Evolutionary conservation across 1,284 basidiomycete genomes (phyloP), one percentile per base, ranked within the genome.

Genomic region (Naganishia cerealis): DNA sequence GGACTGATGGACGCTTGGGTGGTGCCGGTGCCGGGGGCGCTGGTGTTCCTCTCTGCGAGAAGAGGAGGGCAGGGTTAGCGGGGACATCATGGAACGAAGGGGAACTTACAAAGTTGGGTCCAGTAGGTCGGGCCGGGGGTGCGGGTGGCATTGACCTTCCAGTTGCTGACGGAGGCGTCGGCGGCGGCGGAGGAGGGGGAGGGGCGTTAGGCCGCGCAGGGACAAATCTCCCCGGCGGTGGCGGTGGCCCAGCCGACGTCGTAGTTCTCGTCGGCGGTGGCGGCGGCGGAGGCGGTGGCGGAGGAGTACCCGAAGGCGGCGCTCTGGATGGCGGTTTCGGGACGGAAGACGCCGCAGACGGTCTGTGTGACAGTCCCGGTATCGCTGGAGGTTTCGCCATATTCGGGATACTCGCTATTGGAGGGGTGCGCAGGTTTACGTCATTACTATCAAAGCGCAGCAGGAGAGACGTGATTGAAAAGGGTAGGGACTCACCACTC

Each of bases 401-500:
- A 29, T 62, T 66, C 3, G 57, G 65, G 21, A 68, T 68, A 18
- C 46, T 33, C 4, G 39, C 58, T 62, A 33, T 33, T 6, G 29
- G 29, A 6, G 3, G 29, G 29, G 29, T 33, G 29, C 29, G 6
- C 6, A 57, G 33, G 15, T 18, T 26, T 18, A 3, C 33, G 29
- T 39, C 36, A 55, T n/a, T n/a, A 13, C 57, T 21, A 40, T 40
- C 40, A 6, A 29, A 5, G 36, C 56, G 33, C 12, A 16, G n/a
- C 21, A 7, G 24, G 29, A 33, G 6, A 33, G 29, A 55, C n/a
- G 53, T 42, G 69, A 67, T 66, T 59, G 65, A 68, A 54, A 50
- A 13, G 57, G 71, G 50, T 58, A 52, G 73, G 71, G 65, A 75
- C 84, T 73, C 74, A 89, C 88, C 84, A 71, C 82, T 75, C 77